These are phyloP conservation scores for Boletus edulis DNA, from an alignment of 768 basidiomycete species.

Conservation along the genomic window DNA sequence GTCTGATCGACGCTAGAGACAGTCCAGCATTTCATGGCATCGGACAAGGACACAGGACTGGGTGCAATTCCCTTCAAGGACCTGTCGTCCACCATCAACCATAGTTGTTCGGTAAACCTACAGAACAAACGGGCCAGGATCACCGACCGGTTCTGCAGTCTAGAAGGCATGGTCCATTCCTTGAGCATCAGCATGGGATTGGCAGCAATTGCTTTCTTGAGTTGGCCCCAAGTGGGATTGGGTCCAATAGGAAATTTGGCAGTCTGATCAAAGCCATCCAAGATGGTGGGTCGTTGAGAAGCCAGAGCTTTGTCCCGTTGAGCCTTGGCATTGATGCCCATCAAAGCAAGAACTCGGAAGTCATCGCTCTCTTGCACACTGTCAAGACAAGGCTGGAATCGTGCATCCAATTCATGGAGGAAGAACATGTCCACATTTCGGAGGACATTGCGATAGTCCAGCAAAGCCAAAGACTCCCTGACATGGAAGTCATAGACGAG, in stretches of 20 bases:
- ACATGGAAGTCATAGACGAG: conserved; percentile 8
- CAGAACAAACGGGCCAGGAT: background rate
- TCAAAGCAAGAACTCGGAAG: background rate
- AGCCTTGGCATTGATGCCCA: background rate
- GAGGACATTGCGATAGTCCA: background rate
- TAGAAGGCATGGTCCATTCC: background rate
- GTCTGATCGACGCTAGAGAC: conserved; percentile 1
- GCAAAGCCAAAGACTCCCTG: background rate
- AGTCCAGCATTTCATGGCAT: conserved; percentile 12
- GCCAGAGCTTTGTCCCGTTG: background rate
- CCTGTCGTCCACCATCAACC: background rate
- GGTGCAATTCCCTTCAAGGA: conserved; percentile 2
- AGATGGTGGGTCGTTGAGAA: background rate
- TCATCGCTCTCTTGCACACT: background rate
- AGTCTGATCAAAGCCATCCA: background rate
- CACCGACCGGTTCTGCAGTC: background rate
- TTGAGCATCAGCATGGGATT: conserved; percentile 4
- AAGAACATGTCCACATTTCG: background rate
- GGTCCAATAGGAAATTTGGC: background rate
- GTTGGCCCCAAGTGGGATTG: background rate
- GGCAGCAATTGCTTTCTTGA: background rate
- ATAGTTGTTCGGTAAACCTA: background rate
- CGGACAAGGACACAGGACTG: background rate
- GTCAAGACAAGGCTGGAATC: background rate
- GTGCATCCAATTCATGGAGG: background rate